phyloP scores from a whole-genome alignment of 345 rosid genomes.

The Arabis hirsuta region DNA sequence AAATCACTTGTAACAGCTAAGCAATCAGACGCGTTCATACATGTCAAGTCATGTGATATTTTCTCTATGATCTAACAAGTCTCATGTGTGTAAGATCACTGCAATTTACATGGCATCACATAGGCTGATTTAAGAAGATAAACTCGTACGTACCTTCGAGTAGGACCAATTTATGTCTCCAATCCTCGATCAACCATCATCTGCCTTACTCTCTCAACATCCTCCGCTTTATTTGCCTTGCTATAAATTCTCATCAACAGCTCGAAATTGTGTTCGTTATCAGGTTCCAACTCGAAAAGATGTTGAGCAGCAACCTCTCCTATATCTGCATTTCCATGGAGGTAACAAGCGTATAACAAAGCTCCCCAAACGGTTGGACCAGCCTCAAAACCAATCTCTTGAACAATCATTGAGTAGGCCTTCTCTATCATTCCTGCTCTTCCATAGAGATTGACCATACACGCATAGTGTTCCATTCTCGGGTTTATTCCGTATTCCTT shows the following conservation, averaged over 20 bases:
- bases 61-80: constrained; percentile 30
- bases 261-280: constrained; percentile 78
- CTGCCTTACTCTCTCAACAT: constrained; percentile 61
- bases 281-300: constrained; percentile 84
- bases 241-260: constrained; percentile 70
- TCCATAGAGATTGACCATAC: constrained; percentile 83
- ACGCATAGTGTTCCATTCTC: constrained; percentile 75
- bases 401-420: constrained; percentile 61
- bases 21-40: constrained; percentile 34
- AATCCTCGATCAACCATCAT: constrained; percentile 77
- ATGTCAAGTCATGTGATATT: constrained; percentile 15
- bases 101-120: constrained; percentile 10
- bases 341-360: constrained; percentile 68
- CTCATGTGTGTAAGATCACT: constrained; percentile 26
- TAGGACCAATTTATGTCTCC: constrained; percentile 29
- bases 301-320: constrained; percentile 72
- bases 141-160: constrained; percentile 22
- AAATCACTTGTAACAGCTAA: constrained; percentile 30
- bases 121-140: constrained; percentile 10
- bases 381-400: constrained; percentile 68
- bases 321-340: constrained; percentile 62
- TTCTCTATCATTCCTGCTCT: constrained; percentile 65
- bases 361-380: constrained; percentile 94
- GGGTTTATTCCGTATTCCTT: constrained; percentile 54
- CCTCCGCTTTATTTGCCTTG: constrained; percentile 51